Conservation (phyloP, 345 rosid genomes). For the Dipteronia dyeriana region DNA sequence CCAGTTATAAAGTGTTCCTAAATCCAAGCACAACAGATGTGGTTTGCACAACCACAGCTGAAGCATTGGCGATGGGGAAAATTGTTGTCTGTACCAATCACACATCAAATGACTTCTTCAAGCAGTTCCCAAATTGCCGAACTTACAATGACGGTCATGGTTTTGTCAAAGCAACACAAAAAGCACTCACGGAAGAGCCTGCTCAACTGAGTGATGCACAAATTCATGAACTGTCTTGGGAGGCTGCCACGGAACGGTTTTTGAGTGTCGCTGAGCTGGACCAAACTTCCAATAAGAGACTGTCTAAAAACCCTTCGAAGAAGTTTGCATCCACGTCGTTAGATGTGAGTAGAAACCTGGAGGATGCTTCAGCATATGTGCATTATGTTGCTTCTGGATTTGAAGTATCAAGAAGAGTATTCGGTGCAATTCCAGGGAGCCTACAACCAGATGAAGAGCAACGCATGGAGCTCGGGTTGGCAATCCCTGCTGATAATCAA, state of each 20-base stretch:
- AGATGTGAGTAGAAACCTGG: constrained; percentile 45
- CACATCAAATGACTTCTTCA: constrained; percentile 54
- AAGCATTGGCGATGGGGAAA: constrained; percentile 98
- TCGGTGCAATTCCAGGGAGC: constrained; percentile 86
- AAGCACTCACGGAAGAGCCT: constrained; percentile 76
- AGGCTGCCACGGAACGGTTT: constrained; percentile 85
- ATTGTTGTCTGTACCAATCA: constrained; percentile 62
- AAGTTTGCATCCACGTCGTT: constrained; percentile 54
- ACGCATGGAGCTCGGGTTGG: constrained; percentile 74
- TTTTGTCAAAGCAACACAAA: constrained; percentile 52
- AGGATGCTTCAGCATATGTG: constrained; percentile 73
- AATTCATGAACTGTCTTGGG: constrained; percentile 81
- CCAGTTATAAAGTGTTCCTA: constrained; percentile 89
- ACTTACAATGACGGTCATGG: constrained; percentile 51
- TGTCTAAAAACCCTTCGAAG: constrained; percentile 26
- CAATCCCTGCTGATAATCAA: constrained; percentile 23
- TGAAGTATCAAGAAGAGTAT: constrained; percentile 70
- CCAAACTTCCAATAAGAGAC: constrained; percentile 14
- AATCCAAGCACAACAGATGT: constrained; percentile 99
- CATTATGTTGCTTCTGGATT: constrained; percentile 69
- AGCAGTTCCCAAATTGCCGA: constrained; percentile 83
- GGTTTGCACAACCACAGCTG: constrained; percentile 96
- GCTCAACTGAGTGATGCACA: constrained; percentile 58
- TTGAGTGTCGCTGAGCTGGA: constrained; percentile 53
- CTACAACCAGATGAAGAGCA: constrained; percentile 82